Conservation (phyloP, 2,329 filamentous ascomycete species). For the Aureobasidium lini region DNA sequence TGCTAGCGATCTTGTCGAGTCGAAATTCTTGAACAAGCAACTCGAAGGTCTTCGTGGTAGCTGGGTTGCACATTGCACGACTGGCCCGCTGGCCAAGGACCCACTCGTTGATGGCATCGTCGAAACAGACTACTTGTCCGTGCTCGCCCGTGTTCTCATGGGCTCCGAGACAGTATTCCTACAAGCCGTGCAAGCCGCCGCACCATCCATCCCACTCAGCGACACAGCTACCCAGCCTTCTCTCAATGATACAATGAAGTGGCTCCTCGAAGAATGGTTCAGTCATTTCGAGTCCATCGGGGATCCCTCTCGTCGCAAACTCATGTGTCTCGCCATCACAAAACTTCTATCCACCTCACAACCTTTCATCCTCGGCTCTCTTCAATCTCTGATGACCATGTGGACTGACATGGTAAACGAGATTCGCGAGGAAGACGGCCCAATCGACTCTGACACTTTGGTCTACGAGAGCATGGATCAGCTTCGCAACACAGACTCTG, state of each 20-base stretch:
- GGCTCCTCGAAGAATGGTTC: constrained; percentile 57
- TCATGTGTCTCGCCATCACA: constrained; percentile 66
- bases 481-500: constrained; percentile 15
- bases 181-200: constrained; percentile 38
- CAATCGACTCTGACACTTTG: constrained; percentile 30
- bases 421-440: constrained; percentile 53
- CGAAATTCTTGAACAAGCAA: constrained; percentile 50
- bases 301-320: constrained; percentile 58
- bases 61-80: constrained; percentile 68
- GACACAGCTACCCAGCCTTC: constrained; percentile 5
- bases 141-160: constrained; percentile 71
- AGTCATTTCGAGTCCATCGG: constrained; percentile 60
- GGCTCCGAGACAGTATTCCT: constrained; percentile 64
- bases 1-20: constrained; percentile 49
- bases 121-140: constrained; percentile 76
- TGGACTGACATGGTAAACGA: constrained; percentile 67
- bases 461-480: constrained; percentile 30
- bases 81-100: constrained; percentile 66
- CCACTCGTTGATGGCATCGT: constrained; percentile 65
- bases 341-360: constrained; percentile 59
- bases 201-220: constrained; percentile 12
- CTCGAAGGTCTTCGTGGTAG: constrained; percentile 36
- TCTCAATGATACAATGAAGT: constrained; percentile 34
- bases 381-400: constrained; percentile 68
- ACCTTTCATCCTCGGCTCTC: constrained; percentile 32